Base-by-base conservation (phyloP, 1,139 yeast genomes). In the Debaryomyces nepalensis region DNA sequence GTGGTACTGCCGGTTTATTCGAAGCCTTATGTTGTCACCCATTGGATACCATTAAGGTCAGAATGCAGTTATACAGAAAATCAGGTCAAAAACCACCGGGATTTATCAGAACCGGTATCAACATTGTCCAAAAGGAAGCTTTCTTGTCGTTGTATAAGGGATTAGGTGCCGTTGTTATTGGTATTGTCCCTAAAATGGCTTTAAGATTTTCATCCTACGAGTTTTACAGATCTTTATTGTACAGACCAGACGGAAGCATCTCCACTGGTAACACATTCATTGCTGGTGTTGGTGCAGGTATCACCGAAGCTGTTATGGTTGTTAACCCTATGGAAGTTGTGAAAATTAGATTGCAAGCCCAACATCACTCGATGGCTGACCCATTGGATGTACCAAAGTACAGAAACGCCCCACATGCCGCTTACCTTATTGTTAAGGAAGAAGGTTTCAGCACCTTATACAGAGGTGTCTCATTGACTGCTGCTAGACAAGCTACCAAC, bases 281-380 rank as follows among this genome's bases (percentile, higher is more conserved):
- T 47, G 93, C 97, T 37, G 99, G 99, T 70, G 95, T 93, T 26
- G 95, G 97, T 65, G 98, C 99, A 12, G 99, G 99, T 72, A 75
- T 89, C 60, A 89, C 97, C 43, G 99, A 93, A 68, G 97, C 98
- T 3, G 93, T 93, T 44, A 65, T 87, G 49, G 93, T 93, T 48
- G 99, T 93, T 32, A 93, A 89, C 64, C 98, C 98, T 39, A 91
- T 91, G 84, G 98, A 93, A 66, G 97, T 91, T 52, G 95, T 93
- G 52, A 93, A 93, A 68, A 93, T 93, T 59, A 81, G 98, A 68
- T 78, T 93, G 63, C 99, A 93, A 69, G 97, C 98, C 18, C 98
- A 93, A 71, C 88, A 87, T 61, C 90, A 88, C 62, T 86, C 95
- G 23, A 79, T 89, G 79, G 82, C 84, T 45, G 96, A 87, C 58